A percentile compares a stretch with the other conserved stretches of the same genome.
Evolutionary conservation across 1,139 yeast genomes (phyloP).

Genomic region (Diutina catenulata): DNA sequence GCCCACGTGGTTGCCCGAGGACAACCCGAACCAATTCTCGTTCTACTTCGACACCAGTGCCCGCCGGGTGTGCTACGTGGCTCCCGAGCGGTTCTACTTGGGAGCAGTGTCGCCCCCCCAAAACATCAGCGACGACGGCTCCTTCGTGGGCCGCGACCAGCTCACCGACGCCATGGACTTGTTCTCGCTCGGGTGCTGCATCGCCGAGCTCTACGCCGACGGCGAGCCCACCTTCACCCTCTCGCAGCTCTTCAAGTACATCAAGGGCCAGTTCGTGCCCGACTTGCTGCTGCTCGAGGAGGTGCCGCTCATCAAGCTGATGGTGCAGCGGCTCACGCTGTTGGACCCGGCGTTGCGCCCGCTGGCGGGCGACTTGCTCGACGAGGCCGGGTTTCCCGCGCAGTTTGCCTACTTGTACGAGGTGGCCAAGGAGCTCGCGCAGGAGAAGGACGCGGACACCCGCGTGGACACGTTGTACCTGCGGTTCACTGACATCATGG

Average conservation of each 20-base stretch:
- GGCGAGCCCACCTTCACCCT: slow-evolving; percentile 81
- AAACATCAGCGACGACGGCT: slow-evolving; percentile 15
- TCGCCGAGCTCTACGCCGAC: slow-evolving; percentile 80
- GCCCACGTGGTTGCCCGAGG: slow-evolving; percentile 82
- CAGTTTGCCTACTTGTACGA: slow-evolving; percentile 26
- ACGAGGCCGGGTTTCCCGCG: slow-evolving; percentile 52
- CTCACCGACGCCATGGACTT: slow-evolving; percentile 69
- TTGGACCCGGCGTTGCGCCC: slow-evolving; percentile 51
- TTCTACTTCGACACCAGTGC: slow-evolving; percentile 88
- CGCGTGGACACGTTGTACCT: not conserved
- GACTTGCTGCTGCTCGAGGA: slow-evolving; percentile 46
- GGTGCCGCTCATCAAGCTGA: slow-evolving; percentile 26
- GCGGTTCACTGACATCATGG: not conserved
- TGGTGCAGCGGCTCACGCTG: slow-evolving; percentile 52
- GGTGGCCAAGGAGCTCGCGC: not conserved
- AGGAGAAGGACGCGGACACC: not conserved
- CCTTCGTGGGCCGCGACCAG: slow-evolving; percentile 7
- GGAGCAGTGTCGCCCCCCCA: too few species aligned
- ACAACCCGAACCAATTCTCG: slow-evolving; percentile 88
- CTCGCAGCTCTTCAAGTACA: slow-evolving; percentile 77
- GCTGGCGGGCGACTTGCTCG: slow-evolving; percentile 42
- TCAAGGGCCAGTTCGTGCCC: slow-evolving; percentile 56
- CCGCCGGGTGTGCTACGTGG: slow-evolving; percentile 78
- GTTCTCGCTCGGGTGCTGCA: slow-evolving; percentile 84
- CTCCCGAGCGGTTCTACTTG: slow-evolving; percentile 87